These are phyloP conservation scores for Colletotrichum shisoi DNA, from an alignment of 2,329 filamentous ascomycete species.

Conservation along the genomic window DNA sequence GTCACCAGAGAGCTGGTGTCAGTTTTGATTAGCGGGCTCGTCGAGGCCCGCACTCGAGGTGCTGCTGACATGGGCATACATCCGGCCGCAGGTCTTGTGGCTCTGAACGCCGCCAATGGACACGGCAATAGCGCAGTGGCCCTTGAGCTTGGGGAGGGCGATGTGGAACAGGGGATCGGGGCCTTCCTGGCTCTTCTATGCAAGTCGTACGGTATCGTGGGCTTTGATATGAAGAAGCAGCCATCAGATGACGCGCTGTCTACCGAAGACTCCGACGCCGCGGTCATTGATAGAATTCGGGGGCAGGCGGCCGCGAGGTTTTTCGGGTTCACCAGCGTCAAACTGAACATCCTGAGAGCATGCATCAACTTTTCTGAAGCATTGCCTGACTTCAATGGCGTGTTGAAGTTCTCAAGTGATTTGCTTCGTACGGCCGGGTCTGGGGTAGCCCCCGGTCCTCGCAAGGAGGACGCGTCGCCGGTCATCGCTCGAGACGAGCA, in stretches of 20 bases:
- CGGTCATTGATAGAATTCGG: slow-evolving; percentile 65
- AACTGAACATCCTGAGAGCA: slow-evolving; percentile 85
- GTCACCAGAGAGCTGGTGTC: slow-evolving; percentile 85
- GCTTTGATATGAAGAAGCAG: slow-evolving; percentile 52
- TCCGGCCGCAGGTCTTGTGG: slow-evolving; percentile 85
- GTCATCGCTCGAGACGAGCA: slow-evolving; percentile 84
- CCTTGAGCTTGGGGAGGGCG: slow-evolving; percentile 69
- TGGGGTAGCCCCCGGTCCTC: slow-evolving; percentile 75
- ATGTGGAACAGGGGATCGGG: slow-evolving; percentile 72
- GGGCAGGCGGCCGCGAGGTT: slow-evolving; percentile 65
- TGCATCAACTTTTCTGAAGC: slow-evolving; percentile 95
- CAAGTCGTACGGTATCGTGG: slow-evolving; percentile 70
- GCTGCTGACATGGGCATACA: slow-evolving; percentile 97
- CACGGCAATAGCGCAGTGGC: slow-evolving; percentile 61
- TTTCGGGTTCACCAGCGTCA: slow-evolving; percentile 81
- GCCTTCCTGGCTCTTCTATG: slow-evolving; percentile 68
- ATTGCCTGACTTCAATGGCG: slow-evolving; percentile 86
- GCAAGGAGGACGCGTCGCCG: slow-evolving; percentile 73
- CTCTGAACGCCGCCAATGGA: slow-evolving; percentile 66
- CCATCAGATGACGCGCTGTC: slow-evolving; percentile 42
- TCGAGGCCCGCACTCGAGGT: slow-evolving; percentile 89
- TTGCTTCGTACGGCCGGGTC: slow-evolving; percentile 83
- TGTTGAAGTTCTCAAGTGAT: slow-evolving; percentile 86
- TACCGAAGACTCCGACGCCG: slow-evolving; percentile 59
- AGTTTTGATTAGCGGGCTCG: slow-evolving; percentile 81